Percentiles rank a stretch among this genome's conserved stretches.
These are phyloP conservation scores for Dichotomopilus funicola DNA, from an alignment of 2,329 filamentous ascomycete genomes.

Conservation along the genomic window DNA sequence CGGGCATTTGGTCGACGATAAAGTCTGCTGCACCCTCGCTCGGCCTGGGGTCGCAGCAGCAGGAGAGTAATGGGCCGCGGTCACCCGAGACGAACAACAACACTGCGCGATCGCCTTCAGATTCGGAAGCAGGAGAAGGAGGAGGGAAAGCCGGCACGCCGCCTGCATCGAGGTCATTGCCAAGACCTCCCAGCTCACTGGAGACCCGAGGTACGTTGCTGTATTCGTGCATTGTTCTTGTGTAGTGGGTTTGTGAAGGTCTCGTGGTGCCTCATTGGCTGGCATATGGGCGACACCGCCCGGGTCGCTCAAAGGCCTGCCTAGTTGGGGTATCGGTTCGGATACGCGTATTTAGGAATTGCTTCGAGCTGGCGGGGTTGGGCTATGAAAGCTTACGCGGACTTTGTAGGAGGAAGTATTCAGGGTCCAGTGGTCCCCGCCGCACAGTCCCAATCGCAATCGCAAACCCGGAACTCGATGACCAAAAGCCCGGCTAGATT, in stretches of 20 bases:
- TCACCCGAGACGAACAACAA: background rate
- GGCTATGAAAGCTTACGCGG: background rate
- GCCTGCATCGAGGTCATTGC: conserved; percentile 7
- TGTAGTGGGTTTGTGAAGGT: background rate
- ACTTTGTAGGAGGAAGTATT: conserved; percentile 11
- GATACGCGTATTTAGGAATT: too few relatives aligned
- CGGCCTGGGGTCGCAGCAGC: background rate
- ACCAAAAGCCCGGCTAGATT: conserved; percentile 13
- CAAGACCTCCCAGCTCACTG: conserved; percentile 14
- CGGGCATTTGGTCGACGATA: conserved; percentile 12
- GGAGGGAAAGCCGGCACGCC: background rate
- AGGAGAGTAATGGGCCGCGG: background rate
- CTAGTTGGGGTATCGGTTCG: too few relatives aligned
- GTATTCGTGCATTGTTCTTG: background rate
- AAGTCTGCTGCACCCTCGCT: conserved; percentile 8
- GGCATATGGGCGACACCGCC: background rate
- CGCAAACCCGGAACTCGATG: conserved; percentile 4
- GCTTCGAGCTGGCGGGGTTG: too few relatives aligned
- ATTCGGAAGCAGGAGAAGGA: background rate
- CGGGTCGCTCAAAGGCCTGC: too few relatives aligned
- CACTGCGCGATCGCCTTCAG: conserved; percentile 1
- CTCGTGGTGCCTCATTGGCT: conserved; percentile 1
- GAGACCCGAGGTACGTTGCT: conserved; percentile 15
- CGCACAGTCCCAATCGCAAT: conserved; percentile 11
- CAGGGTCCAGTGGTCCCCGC: conserved; percentile 12